Conservation (phyloP, 1,284 basidiomycete genomes). For the Cutaneotrichosporon cutaneum region DNA sequence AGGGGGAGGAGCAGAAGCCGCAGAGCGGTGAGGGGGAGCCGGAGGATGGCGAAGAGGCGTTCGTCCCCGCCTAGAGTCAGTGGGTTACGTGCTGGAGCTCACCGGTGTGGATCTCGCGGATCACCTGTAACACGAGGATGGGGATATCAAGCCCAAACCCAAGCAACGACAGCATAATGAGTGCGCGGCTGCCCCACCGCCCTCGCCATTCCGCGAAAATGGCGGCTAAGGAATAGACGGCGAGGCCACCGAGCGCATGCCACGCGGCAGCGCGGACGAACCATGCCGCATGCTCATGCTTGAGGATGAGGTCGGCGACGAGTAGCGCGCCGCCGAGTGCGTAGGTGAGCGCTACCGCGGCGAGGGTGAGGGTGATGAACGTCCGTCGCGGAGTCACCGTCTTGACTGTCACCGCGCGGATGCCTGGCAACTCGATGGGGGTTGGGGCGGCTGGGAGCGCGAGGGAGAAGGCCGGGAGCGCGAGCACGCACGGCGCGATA, state of each 20-base stretch:
- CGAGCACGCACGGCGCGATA: conserved; percentile 35
- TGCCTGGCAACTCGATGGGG: conserved; percentile 29
- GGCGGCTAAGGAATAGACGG: conserved; percentile 35
- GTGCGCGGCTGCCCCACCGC: conserved; percentile 35
- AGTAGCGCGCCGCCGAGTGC: conserved; percentile 34
- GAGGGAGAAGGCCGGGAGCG: conserved; percentile 37
- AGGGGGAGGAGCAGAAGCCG: conserved; percentile 38
- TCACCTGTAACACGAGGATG: conserved; percentile 39
- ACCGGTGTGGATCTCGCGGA: conserved; percentile 35
- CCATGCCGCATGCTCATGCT: conserved; percentile 20
- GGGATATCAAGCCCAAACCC: conserved; percentile 41
- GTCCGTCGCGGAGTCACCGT: conserved; percentile 42
- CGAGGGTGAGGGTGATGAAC: conserved; percentile 36
- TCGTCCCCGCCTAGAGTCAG: conserved; percentile 23
- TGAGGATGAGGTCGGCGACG: conserved; percentile 29
- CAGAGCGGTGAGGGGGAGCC: conserved; percentile 36
- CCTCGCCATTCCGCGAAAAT: conserved; percentile 38
- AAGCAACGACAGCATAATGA: conserved; percentile 34
- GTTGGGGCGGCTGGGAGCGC: conserved; percentile 1
- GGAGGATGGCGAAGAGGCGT: conserved; percentile 38
- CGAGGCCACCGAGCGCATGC: conserved; percentile 38
- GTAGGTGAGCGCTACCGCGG: conserved; percentile 32
- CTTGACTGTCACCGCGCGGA: conserved; percentile 43
- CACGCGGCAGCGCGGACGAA: conserved; percentile 15
- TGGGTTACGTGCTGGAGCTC: conserved; percentile 19